Conservation (phyloP, 345 rosid genomes). For the Gossypium thurberi region DNA sequence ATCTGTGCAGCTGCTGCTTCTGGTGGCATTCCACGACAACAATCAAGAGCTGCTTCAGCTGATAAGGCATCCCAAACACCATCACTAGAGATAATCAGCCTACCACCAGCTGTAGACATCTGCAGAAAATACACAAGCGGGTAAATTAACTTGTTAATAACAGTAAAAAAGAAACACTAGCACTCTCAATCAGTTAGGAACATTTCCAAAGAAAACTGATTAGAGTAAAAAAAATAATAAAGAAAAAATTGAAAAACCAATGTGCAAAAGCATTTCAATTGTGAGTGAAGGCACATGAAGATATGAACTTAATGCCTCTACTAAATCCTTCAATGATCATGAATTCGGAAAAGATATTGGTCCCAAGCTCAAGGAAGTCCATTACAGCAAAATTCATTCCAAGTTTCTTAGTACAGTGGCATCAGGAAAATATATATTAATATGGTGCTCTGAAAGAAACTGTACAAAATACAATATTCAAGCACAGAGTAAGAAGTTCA, state of each 20-base stretch:
- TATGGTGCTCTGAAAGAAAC: neutral
- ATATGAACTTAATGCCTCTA: neutral
- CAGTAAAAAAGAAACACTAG: neutral
- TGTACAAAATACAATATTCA: neutral
- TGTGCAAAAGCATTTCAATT: neutral
- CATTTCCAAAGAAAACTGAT: neutral
- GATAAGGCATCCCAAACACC: constrained; percentile 98
- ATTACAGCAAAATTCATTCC: neutral
- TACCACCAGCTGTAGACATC: constrained; percentile 87
- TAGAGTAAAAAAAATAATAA: neutral
- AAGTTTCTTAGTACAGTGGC: neutral
- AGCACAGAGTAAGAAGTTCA: neutral
- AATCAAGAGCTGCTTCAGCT: constrained; percentile 77
- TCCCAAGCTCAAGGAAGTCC: constrained; percentile 1
- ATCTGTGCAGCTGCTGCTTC: constrained; percentile 91
- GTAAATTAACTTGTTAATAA: neutral
- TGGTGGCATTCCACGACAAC: constrained; percentile 85
- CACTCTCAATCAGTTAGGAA: neutral
- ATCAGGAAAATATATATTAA: neutral
- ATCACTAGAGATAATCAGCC: constrained; percentile 88
- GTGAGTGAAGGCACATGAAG: neutral
- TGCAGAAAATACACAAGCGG: constrained; percentile 32
- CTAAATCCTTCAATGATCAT: neutral
- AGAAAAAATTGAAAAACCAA: neutral
- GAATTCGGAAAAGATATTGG: neutral